These are phyloP conservation scores for Biscogniauxia mediterranea DNA, from an alignment of 2,329 filamentous ascomycete genomes.

Conservation along the genomic window DNA sequence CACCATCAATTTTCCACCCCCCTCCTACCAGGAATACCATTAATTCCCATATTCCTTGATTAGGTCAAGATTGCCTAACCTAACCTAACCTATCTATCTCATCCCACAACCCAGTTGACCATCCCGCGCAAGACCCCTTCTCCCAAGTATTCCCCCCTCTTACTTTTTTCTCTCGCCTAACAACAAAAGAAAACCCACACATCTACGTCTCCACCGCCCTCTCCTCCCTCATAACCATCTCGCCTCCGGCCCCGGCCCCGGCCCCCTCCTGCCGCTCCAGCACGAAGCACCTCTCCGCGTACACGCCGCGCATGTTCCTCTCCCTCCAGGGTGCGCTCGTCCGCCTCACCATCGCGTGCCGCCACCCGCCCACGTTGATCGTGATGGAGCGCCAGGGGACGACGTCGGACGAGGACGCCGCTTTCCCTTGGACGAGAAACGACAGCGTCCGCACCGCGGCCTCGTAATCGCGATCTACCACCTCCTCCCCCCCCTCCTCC, in stretches of 20 bases:
- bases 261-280: constrained; percentile 29
- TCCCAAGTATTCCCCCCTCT: too few relatives aligned
- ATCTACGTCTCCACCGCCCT: constrained; percentile 12
- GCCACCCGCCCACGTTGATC: constrained; percentile 50
- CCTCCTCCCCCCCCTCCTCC: neutral
- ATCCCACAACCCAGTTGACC: too few relatives aligned
- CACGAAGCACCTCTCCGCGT: constrained; percentile 48
- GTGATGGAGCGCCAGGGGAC: constrained; percentile 40
- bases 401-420: constrained; percentile 4
- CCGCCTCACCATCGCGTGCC: constrained; percentile 43
- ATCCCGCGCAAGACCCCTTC: too few relatives aligned
- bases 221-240: constrained; percentile 26
- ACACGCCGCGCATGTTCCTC: constrained; percentile 41
- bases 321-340: constrained; percentile 41
- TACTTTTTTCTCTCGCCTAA: too few relatives aligned
- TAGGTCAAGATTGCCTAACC: too few relatives aligned
- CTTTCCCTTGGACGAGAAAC: constrained; percentile 33
- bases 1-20: too few relatives aligned
- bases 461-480: constrained; percentile 37
- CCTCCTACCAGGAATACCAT: too few relatives aligned
- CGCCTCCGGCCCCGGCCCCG: constrained; percentile 9
- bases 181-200: too few relatives aligned
- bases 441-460: constrained; percentile 35
- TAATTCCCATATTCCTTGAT: too few relatives aligned
- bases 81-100: too few relatives aligned